Evolutionary conservation across 2,329 filamentous ascomycete genomes (phyloP), one percentile per base, ranked within the genome.

Genomic region (Sordariomycetes sp.): DNA sequence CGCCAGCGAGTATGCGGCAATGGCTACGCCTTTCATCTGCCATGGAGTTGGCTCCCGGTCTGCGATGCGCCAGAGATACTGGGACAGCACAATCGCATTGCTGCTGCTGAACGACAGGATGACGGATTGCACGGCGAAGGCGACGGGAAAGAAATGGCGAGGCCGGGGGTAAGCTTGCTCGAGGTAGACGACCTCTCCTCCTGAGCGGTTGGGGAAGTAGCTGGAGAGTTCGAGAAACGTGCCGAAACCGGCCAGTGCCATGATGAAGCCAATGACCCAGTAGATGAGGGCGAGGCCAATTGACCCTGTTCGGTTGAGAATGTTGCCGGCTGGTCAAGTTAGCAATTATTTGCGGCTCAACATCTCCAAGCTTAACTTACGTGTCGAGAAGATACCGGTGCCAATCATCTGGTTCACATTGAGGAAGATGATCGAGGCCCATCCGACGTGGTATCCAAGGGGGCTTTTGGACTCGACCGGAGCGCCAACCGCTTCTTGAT

Each of bases 141-240:
- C 63, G 0, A 73, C 72, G 0, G 78, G 75, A 32, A 83, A 73
- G 39, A 83, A 66, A 46, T 75, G 79, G 35, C 64, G 69, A 0
- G 79, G 79, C 2, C 74, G 64, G 1, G 77, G 77, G 41, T 70
- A 84, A 0, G 75, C 72, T 46, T 83, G 79, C 43, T 83, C 79
- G 0, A 83, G 63, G 42, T 81, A 83, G 0, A 79, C 78, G 0
- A 79, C 77, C 44, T 83, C 75, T 0, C 70, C 68, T 0, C 78
- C 79, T 3, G 72, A 79, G 7, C 79, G 70, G 46, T 71, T 81
- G 1, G 78, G 77, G 38, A 82, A 83, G 40, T 76, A 82, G 1
- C 72, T 64, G 0, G 75, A 68, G 11, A 72, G 70, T 45, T 83
- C 79, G 8, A 82, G 67, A 37, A 82, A 82, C 0, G 79, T 67